These are phyloP conservation scores for Pythium aristosporum DNA, from an alignment of 352 stramenopile genomes.

Conservation along the genomic window DNA sequence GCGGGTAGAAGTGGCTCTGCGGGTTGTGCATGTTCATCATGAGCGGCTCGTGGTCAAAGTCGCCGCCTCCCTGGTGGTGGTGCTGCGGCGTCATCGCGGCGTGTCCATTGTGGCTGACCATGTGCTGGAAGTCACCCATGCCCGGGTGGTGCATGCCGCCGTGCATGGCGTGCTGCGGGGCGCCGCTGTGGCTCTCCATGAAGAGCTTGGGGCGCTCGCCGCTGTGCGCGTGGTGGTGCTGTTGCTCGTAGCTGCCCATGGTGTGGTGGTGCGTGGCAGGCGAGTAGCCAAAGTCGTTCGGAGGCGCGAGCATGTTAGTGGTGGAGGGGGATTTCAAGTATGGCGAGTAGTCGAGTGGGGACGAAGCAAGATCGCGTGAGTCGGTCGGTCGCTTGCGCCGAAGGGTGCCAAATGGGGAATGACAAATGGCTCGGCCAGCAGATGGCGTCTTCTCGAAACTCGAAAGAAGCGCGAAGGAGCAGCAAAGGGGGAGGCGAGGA, in stretches of 20 bases:
- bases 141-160: constrained; percentile 18
- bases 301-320: constrained; percentile 38
- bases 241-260: constrained; percentile 23
- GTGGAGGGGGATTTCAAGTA: not conserved
- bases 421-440: constrained; percentile 59
- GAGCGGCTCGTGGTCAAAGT: constrained; percentile 73
- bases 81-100: constrained; percentile 37
- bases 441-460: constrained; percentile 33
- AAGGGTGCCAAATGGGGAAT: constrained; percentile 71
- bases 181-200: constrained; percentile 30
- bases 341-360: not conserved
- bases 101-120: constrained; percentile 15
- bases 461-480: not conserved
- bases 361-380: constrained; percentile 12
- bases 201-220: constrained; percentile 66
- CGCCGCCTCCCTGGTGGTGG: constrained; percentile 33
- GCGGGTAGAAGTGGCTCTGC: constrained; percentile 53
- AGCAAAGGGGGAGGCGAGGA: constrained; percentile 1
- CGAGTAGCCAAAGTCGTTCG: constrained; percentile 72
- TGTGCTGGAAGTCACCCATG: constrained; percentile 35
- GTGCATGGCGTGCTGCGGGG: constrained; percentile 33
- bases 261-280: constrained; percentile 29
- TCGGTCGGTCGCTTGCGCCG: constrained; percentile 18
- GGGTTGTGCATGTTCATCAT: constrained; percentile 61
- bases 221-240: constrained; percentile 46